phyloP scores from a whole-genome alignment of 768 basidiomycete species.

The Trametes cubensis region DNA sequence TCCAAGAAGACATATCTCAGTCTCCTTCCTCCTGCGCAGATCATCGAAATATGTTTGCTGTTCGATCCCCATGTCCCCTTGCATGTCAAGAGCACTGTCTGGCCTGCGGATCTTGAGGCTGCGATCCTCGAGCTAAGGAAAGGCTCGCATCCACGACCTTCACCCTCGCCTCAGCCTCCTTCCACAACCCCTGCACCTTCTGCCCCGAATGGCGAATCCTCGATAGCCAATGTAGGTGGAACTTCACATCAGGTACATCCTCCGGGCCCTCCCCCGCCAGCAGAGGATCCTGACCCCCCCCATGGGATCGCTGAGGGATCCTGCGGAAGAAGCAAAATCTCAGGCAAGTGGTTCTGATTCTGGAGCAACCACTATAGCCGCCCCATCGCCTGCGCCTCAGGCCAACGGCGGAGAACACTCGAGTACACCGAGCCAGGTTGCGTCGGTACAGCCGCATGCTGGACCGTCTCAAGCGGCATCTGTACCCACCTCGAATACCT shows the following conservation, averaged over 20 bases:
- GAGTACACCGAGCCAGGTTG: not conserved
- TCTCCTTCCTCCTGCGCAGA: conserved; percentile 65
- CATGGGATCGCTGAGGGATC: conserved; percentile 29
- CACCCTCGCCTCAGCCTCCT: conserved; percentile 12
- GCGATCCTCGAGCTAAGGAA: conserved; percentile 57
- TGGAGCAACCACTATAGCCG: conserved; percentile 3
- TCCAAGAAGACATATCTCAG: conserved; percentile 75
- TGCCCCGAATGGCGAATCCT: conserved; percentile 21
- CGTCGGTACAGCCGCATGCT: not conserved
- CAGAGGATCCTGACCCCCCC: conserved; percentile 23
- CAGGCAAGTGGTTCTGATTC: conserved; percentile 10
- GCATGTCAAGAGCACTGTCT: conserved; percentile 65
- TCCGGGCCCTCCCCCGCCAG: conserved; percentile 13
- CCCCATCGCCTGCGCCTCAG: conserved; percentile 7
- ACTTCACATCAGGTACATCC: conserved; percentile 29
- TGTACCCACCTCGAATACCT: conserved; percentile 26
- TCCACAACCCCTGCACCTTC: conserved; percentile 24
- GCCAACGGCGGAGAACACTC: not conserved
- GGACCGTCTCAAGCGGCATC: conserved; percentile 17
- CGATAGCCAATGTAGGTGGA: conserved; percentile 19
- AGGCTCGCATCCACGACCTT: conserved; percentile 28
- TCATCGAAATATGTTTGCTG: conserved; percentile 78
- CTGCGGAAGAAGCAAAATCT: conserved; percentile 12
- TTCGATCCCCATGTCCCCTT: conserved; percentile 70
- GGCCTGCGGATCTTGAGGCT: conserved; percentile 70